Evolutionary conservation across 2,329 filamentous ascomycete species (phyloP).

Genomic region (Phaeosphaeria sp.): DNA sequence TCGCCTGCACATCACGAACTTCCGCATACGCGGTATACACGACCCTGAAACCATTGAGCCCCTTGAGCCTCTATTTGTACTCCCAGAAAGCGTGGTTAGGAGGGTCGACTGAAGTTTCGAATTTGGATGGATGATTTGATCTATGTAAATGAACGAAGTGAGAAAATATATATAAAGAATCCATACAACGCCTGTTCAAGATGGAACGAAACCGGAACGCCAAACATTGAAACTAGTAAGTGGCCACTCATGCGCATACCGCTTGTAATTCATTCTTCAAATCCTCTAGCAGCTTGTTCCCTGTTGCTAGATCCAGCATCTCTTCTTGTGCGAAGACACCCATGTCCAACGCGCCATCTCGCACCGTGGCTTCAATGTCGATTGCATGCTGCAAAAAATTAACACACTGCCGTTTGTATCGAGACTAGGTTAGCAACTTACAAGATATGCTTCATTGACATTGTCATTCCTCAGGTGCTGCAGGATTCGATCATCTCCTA

Average conservation of each 20-base stretch:
- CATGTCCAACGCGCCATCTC: constrained; percentile 57
- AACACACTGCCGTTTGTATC: constrained; percentile 5
- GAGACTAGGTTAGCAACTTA: constrained; percentile 28
- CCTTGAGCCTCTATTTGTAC: not conserved
- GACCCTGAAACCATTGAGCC: no score
- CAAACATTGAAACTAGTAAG: not conserved
- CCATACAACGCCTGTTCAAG: not conserved
- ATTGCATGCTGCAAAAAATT: constrained; percentile 54
- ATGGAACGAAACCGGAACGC: not conserved
- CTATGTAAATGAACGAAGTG: not conserved
- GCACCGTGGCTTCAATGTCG: constrained; percentile 62
- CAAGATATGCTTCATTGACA: constrained; percentile 45
- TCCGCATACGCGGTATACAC: not conserved
- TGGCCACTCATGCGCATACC: not conserved
- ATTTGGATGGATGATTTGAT: not conserved
- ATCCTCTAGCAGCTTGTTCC: constrained; percentile 44
- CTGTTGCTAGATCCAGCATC: constrained; percentile 50
- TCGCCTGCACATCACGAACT: not conserved
- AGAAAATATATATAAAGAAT: constrained; percentile 4
- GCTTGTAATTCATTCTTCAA: constrained; percentile 26
- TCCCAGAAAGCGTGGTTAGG: constrained; percentile 7
- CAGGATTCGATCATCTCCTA: constrained; percentile 6
- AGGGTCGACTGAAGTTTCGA: not conserved
- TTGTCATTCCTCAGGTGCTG: constrained; percentile 23
- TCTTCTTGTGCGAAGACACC: constrained; percentile 59